Base-by-base conservation (phyloP, 352 stramenopile species). In the Globisporangium lucens region DNA sequence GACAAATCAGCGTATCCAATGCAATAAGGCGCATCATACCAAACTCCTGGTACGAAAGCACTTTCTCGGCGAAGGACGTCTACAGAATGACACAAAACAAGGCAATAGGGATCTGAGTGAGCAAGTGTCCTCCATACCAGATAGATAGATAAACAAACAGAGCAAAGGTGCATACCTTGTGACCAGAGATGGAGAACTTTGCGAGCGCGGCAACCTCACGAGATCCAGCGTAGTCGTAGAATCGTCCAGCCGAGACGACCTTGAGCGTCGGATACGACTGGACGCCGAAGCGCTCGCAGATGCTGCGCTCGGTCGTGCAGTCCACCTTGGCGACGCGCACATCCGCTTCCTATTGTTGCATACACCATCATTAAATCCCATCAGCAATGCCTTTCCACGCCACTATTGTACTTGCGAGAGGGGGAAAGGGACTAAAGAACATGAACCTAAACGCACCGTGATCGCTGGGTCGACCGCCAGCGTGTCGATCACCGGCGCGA, bases 251-350 rank as follows among this genome's bases (percentile, higher is more conserved):
- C 8, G 76, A 52, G 53, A 95, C 74, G 24, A 92, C 82, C 72
- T 94, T 94, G 52, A 95, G 74, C 41, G 87, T 94, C 51, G 87
- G 87, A 71, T 95, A 95, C 35, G 83, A 93, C 61, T 84, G 76
- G 57, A 95, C 83, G 38, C 83, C 75, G 64, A 95, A 91, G 71
- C 87, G 87, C 65, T 91, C 85, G 68, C 87, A 95, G 52, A 95
- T 70, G 68, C 71, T 84, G 30, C 74, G 75, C 56, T 90, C 79
- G n/a, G 73, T 80, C 43, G 85, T 95, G 74, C 87, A 95, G 70
- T 95, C 87, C 36, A 95, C 79, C 33, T 90, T 93, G 33, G 70
- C 87, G 36, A 95, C 73, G 63, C 70, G 73, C 58, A 88, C 75
- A 30, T 76, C 74, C 17, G 66, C 53, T 43, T 80, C 73, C 75